Conservation (phyloP, 176 grass and related monocot species). For the Dactylis glomerata region DNA sequence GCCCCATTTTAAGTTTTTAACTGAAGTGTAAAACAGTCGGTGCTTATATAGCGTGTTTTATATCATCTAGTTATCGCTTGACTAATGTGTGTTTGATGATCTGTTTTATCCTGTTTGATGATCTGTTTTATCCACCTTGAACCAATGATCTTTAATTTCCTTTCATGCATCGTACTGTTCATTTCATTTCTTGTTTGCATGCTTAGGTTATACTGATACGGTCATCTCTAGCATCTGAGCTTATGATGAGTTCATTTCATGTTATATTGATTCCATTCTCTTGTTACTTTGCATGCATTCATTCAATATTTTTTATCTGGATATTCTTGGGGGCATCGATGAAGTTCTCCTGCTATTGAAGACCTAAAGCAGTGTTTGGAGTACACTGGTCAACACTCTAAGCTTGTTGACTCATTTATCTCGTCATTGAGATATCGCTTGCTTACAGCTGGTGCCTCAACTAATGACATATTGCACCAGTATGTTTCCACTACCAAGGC, state of each 20-base stretch:
- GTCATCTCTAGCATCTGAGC: neutral
- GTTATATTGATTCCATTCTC: constrained; percentile 17
- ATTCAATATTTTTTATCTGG: neutral
- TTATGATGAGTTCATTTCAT: constrained; percentile 22
- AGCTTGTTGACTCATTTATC: constrained; percentile 96
- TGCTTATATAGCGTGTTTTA: constrained; percentile 1
- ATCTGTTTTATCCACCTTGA: constrained; percentile 7
- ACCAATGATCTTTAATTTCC: constrained; percentile 20
- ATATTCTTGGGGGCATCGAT: constrained; percentile 28
- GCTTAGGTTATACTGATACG: neutral
- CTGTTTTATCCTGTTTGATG: no score
- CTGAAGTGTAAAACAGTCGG: neutral
- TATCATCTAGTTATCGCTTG: constrained; percentile 3
- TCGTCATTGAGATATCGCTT: constrained; percentile 87
- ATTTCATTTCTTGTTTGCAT: constrained; percentile 5
- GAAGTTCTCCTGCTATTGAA: constrained; percentile 91
- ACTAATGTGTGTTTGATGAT: no score
- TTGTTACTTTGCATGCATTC: constrained; percentile 28
- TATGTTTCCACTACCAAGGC: constrained; percentile 97
- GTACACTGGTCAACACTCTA: constrained; percentile 91
- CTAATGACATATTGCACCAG: constrained; percentile 98
- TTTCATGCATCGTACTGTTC: neutral
- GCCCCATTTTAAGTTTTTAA: constrained; percentile 11
- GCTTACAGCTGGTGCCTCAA: constrained; percentile 94
- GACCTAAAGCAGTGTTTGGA: constrained; percentile 94